Conservation (phyloP, 495 filamentous ascomycete species). For the Hypoxylon crocopeplum region DNA sequence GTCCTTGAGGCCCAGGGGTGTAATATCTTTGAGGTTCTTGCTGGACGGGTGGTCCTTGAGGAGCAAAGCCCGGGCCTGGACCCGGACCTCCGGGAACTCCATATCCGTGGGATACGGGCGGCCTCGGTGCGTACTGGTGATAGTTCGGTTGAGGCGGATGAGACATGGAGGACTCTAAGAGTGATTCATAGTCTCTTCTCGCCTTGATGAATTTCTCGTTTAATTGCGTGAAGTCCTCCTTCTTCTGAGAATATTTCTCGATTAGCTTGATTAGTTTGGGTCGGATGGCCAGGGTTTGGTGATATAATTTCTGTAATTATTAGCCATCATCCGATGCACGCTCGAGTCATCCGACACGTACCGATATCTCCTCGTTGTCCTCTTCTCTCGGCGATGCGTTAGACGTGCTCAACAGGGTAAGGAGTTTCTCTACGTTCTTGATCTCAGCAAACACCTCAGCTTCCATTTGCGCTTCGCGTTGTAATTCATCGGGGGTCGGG, state of each 20-base stretch:
- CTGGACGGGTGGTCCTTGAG: conserved; percentile 55
- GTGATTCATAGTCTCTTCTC: conserved; percentile 89
- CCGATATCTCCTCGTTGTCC: conserved; percentile 92
- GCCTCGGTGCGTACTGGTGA: conserved; percentile 70
- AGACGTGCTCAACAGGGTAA: conserved; percentile 93
- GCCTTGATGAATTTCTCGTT: conserved; percentile 99
- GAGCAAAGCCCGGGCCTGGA: conserved; percentile 52
- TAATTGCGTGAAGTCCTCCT: conserved; percentile 97
- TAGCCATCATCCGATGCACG: conserved; percentile 2
- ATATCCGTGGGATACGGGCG: conserved; percentile 69
- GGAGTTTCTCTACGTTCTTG: conserved; percentile 96
- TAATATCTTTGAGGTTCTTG: conserved; percentile 75
- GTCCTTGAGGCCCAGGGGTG: conserved; percentile 58
- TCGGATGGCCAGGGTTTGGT: conserved; percentile 90
- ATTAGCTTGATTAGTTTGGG: conserved; percentile 98
- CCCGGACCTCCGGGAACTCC: conserved; percentile 47
- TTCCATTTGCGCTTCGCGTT: conserved; percentile 96
- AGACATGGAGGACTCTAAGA: conserved; percentile 96
- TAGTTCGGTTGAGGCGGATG: conserved; percentile 74
- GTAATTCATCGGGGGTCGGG: conserved; percentile 91
- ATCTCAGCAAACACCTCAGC: conserved; percentile 97
- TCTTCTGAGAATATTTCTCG: conserved; percentile 99
- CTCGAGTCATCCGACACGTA: conserved; percentile 30
- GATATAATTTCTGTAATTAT: conserved; percentile 74
- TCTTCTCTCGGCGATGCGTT: conserved; percentile 84